Conservation (phyloP, 2,329 filamentous ascomycete species). For the Ceratocystis huliohia region DNA sequence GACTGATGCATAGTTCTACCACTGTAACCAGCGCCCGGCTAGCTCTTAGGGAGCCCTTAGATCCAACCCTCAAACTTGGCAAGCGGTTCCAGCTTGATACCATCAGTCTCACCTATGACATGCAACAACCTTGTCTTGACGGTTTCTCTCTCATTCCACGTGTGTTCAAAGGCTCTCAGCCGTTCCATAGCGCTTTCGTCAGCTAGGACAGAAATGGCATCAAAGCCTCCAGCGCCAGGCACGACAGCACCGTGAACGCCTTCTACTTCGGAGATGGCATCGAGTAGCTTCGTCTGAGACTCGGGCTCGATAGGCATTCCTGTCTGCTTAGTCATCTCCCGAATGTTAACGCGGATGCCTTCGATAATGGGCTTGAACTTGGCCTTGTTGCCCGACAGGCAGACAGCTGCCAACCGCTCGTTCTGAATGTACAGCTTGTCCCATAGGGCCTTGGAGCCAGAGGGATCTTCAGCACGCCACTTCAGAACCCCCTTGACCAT, state of each 20-base stretch:
- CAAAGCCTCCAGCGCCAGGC: constrained; percentile 85
- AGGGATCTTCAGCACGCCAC: constrained; percentile 57
- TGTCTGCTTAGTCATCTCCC: constrained; percentile 61
- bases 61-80: constrained; percentile 35
- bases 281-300: constrained; percentile 71
- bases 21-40: neutral
- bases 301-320: constrained; percentile 79
- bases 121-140: constrained; percentile 55
- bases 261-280: constrained; percentile 56
- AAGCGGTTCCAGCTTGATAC: constrained; percentile 37
- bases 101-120: constrained; percentile 62
- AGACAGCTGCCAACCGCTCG: constrained; percentile 51
- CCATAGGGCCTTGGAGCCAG: constrained; percentile 55
- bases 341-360: constrained; percentile 48
- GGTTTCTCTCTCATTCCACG: constrained; percentile 46
- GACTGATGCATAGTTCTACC: neutral
- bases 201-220: constrained; percentile 73
- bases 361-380: constrained; percentile 37
- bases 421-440: constrained; percentile 60
- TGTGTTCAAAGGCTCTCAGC: constrained; percentile 49
- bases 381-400: constrained; percentile 39
- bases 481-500: constrained; percentile 89
- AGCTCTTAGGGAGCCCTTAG: neutral
- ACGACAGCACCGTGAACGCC: constrained; percentile 88
- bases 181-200: constrained; percentile 54